Evolutionary conservation across 148 eudicot species (phyloP), one percentile per base, ranked within the genome.

Genomic region (Silene latifolia): DNA sequence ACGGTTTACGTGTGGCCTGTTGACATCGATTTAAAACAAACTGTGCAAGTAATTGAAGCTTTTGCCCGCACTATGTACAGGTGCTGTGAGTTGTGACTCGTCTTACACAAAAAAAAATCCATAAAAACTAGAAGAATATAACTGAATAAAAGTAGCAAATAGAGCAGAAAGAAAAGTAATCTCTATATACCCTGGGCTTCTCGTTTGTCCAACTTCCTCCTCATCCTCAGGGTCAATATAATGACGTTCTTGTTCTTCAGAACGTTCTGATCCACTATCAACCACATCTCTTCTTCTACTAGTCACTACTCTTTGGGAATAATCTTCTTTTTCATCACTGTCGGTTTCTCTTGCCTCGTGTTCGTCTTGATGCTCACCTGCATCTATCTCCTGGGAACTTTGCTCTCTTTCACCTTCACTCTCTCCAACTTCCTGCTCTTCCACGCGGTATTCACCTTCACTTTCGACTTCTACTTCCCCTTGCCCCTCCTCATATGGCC

Each of bases 371-470:
- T 83, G 97, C 77, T 92, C 90, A 70, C 86, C 91, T 47, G 80
- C 73, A 78, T 88, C 94, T 68, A 90, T 88, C 80, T 92, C 99
- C 74, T 87, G 99, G 29, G 97, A 89, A 81, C 90, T 90, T 72
- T 92, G 93, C 56, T 91, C 95, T 79, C 90, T 89, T 79, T 96
- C 99, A 78, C 83, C 92, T 76, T 92, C 99, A 74, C 99, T 91
- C 76, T 89, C 94, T 15, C 83, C 90, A 51, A 57, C 85, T 77
- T 82, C 88, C 69, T 76, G 94, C 67, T 88, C 93, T 66, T 78
- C 82, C 25, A 89, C 98, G 44, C 74, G 88, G 29, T 85, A 75
- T 56, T 90, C 98, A 67, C 89, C 95, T 76, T 89, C 99, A 80
- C 91, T 87, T 79, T 87, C 98, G 60, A 83, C 81, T 72, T 86